Conservation (phyloP, 192 early-diverging fungal genomes). For the Coemansia javaensis region DNA sequence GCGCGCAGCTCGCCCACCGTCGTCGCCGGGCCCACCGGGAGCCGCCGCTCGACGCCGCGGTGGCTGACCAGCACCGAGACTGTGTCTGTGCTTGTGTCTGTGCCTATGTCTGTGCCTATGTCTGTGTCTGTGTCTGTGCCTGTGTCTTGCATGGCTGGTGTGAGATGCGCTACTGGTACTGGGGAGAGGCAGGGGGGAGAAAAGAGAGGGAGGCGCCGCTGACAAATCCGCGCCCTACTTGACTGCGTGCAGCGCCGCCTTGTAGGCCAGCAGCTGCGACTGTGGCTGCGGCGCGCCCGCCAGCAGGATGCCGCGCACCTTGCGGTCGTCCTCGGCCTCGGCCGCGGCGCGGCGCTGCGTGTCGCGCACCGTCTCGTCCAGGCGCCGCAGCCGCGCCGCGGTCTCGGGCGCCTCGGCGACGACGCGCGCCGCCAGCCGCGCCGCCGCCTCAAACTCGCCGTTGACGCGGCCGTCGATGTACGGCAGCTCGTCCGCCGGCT, state of each 20-base stretch:
- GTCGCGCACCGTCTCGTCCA: constrained; percentile 11
- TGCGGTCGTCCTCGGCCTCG: constrained; percentile 4
- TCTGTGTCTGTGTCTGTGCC: too few species aligned
- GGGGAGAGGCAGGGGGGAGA: background rate
- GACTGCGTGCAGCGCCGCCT: constrained; percentile 40
- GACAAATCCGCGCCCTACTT: background rate
- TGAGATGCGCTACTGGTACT: too few species aligned
- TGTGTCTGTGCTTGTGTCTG: too few species aligned
- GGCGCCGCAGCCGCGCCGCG: constrained; percentile 5
- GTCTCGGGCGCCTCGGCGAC: constrained; percentile 4
- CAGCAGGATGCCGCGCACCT: constrained; percentile 12
- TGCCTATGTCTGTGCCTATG: too few species aligned
- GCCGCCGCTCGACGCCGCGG: too few species aligned
- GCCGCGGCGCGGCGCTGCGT: constrained; percentile 1
- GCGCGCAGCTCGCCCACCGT: constrained; percentile 30
- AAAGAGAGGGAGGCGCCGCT: background rate
- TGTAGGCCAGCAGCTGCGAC: constrained; percentile 25
- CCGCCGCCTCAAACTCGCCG: constrained; percentile 24
- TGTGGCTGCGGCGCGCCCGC: background rate
- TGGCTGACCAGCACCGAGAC: too few species aligned
- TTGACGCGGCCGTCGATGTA: constrained; percentile 36
- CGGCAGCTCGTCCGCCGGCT: constrained; percentile 9
- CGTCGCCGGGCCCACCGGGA: too few species aligned
- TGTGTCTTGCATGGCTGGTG: too few species aligned
- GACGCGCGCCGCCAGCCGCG: constrained; percentile 9